Conservation (phyloP, 1,284 basidiomycete genomes). For the Puccinia triticina region DNA sequence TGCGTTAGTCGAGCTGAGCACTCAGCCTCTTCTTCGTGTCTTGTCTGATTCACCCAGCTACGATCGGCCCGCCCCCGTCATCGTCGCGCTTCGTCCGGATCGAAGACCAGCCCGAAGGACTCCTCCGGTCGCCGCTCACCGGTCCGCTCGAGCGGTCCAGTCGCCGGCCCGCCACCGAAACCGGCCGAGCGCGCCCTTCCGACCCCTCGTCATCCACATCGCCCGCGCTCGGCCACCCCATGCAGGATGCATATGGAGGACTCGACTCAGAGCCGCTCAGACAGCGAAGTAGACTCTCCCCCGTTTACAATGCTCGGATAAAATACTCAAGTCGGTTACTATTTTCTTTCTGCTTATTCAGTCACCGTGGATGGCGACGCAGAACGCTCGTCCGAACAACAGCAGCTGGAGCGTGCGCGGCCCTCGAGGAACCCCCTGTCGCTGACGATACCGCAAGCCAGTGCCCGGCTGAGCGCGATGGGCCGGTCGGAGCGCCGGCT, state of each 20-base stretch:
- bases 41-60: too few relatives aligned
- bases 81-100: background rate
- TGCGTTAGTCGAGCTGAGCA: background rate
- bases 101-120: slow-evolving; percentile 7
- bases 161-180: slow-evolving; percentile 20
- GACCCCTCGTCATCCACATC: slow-evolving; percentile 7
- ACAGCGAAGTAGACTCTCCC: slow-evolving; percentile 15
- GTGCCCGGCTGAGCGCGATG: background rate
- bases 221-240: background rate
- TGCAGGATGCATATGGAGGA: slow-evolving; percentile 32
- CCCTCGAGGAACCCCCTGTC: background rate
- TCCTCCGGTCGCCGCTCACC: background rate
- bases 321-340: background rate
- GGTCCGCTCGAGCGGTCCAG: slow-evolving; percentile 13
- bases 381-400: background rate
- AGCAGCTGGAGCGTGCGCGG: background rate
- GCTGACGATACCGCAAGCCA: slow-evolving; percentile 14
- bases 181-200: slow-evolving; percentile 5
- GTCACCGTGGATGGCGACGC: background rate
- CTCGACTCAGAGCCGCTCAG: slow-evolving; percentile 6
- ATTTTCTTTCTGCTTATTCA: background rate
- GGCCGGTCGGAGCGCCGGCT: slow-evolving; percentile 11
- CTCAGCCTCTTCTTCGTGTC: too few relatives aligned
- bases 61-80: background rate
- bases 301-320: background rate